A percentile compares a stretch with the other conserved stretches of the same genome.
Conservation (phyloP, 768 basidiomycete genomes). For the Boletus bicolor region DNA sequence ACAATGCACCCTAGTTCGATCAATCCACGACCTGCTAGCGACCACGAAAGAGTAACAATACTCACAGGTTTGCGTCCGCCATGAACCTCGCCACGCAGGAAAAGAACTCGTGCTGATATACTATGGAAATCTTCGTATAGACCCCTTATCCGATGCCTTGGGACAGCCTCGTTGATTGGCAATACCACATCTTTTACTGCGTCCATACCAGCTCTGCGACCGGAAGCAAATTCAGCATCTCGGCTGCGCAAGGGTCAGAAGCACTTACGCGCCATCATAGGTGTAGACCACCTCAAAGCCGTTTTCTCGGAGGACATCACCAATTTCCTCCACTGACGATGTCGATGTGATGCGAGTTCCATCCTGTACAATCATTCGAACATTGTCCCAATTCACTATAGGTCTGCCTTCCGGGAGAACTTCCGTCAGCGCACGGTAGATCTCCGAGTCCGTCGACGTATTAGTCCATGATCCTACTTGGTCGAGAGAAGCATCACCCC, state of each 20-base stretch:
- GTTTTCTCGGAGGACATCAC: conserved; percentile 32
- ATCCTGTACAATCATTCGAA: conserved; percentile 20
- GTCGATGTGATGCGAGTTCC: conserved; percentile 19
- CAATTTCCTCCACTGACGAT: conserved; percentile 29
- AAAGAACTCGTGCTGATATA: conserved; percentile 35
- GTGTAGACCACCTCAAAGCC: conserved; percentile 44
- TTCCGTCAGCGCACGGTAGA: conserved; percentile 19
- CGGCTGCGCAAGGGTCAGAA: neutral
- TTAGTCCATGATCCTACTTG: conserved; percentile 22
- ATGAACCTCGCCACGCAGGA: conserved; percentile 41
- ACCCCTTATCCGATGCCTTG: conserved; percentile 34
- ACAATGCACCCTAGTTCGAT: conserved; percentile 29
- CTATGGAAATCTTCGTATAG: conserved; percentile 37
- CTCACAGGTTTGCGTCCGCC: conserved; percentile 37
- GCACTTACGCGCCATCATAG: conserved; percentile 40
- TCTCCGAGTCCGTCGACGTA: conserved; percentile 10
- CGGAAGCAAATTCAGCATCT: neutral
- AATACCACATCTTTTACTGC: conserved; percentile 37
- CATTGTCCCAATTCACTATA: conserved; percentile 25
- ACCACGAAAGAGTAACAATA: neutral
- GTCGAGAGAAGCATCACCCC: conserved; percentile 13
- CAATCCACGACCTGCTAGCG: neutral
- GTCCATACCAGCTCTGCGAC: conserved; percentile 36
- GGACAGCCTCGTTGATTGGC: conserved; percentile 34
- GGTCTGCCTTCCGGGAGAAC: conserved; percentile 10